Percentiles rank a stretch among this genome's conserved stretches.
These are phyloP conservation scores for Psilocybe mexicana DNA, from an alignment of 1,284 basidiomycete species.

Conservation along the genomic window DNA sequence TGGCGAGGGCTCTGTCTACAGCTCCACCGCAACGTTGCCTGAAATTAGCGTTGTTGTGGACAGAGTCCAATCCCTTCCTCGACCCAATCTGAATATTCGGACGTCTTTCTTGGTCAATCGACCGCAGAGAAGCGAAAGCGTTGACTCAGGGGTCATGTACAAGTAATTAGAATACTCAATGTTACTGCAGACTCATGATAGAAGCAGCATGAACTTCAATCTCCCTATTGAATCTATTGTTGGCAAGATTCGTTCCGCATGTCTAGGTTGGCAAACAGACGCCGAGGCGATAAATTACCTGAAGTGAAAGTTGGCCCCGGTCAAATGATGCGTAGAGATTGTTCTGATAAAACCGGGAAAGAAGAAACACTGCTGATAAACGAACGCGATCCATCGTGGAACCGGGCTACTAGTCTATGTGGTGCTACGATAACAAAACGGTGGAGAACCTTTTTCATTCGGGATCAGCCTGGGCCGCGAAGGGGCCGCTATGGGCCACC, in stretches of 20 bases:
- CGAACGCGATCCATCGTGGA: neutral
- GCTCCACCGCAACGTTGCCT: constrained; percentile 10
- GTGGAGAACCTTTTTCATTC: too few relatives aligned
- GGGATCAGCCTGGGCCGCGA: too few relatives aligned
- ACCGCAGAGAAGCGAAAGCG: neutral
- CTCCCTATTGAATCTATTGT: neutral
- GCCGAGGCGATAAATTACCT: neutral
- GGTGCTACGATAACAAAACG: too few relatives aligned
- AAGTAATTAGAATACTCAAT: constrained; percentile 10
- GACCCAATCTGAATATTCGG: neutral
- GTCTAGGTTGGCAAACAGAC: neutral
- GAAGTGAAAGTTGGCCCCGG: neutral
- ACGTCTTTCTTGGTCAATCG: constrained; percentile 4
- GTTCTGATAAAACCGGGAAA: neutral
- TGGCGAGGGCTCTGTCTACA: constrained; percentile 10
- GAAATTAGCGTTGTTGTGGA: constrained; percentile 9
- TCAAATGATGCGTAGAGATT: neutral
- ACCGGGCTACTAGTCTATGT: neutral
- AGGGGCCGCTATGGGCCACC: too few relatives aligned
- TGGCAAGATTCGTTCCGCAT: neutral
- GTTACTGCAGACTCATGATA: neutral
- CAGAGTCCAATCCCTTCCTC: neutral
- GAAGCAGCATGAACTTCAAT: neutral
- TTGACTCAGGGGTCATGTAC: neutral
- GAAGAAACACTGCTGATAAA: neutral